Evolutionary conservation across 352 stramenopile genomes (phyloP).

Genomic region (Pythium aphanidermatum): DNA sequence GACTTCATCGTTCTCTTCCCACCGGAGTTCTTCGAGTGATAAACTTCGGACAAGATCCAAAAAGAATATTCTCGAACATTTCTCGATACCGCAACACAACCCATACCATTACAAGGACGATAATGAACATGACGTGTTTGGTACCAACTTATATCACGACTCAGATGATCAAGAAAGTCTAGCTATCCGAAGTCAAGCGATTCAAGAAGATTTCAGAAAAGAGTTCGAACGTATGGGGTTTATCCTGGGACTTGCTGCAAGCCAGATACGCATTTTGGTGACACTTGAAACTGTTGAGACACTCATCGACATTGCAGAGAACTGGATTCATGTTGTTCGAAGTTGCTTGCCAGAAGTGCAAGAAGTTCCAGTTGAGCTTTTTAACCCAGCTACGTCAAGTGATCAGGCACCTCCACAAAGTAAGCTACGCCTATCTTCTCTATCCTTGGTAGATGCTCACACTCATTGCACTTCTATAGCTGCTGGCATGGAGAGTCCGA

Average conservation of each 20-base stretch:
- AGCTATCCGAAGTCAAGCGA: too few species aligned
- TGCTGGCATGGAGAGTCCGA: constrained; percentile 31
- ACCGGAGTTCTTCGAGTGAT: neutral
- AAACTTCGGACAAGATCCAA: constrained; percentile 22
- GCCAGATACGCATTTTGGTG: constrained; percentile 50
- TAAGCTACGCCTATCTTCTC: neutral
- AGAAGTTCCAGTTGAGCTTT: constrained; percentile 13
- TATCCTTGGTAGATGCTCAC: too few species aligned
- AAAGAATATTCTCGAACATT: constrained; percentile 70
- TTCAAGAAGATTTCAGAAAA: constrained; percentile 31
- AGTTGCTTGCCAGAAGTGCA: constrained; percentile 37
- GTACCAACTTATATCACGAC: neutral
- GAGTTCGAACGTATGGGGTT: constrained; percentile 49
- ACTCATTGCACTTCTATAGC: neutral
- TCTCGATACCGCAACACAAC: constrained; percentile 64
- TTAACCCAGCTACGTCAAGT: neutral
- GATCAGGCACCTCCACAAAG: neutral
- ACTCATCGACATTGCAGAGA: constrained; percentile 57
- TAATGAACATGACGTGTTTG: constrained; percentile 14
- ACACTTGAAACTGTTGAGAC: constrained; percentile 55
- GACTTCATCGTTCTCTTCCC: neutral
- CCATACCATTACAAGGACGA: constrained; percentile 65
- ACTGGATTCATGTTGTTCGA: constrained; percentile 48
- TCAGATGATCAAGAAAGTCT: constrained; percentile 18
- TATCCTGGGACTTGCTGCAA: constrained; percentile 46